A percentile compares a stretch with the other conserved stretches of the same genome.
Conservation (phyloP, 2,329 filamentous ascomycete genomes). For the Chaetomium sp. region DNA sequence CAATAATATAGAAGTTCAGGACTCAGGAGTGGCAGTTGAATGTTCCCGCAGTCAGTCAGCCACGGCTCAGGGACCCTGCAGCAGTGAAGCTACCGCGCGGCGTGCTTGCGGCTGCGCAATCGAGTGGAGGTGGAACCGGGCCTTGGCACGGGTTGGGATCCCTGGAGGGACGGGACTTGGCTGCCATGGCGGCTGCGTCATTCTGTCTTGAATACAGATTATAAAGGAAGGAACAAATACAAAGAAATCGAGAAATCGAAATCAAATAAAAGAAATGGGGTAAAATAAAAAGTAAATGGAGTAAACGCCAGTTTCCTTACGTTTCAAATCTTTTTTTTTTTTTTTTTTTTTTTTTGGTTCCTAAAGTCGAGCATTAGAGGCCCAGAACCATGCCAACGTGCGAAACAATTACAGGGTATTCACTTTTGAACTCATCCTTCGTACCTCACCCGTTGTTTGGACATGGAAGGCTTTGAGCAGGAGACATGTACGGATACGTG, state of each 20-base stretch:
- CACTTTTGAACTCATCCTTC: too few species aligned
- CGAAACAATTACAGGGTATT: too few species aligned
- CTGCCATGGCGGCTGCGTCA: constrained; percentile 18
- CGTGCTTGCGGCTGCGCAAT: constrained; percentile 21
- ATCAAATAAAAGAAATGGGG: too few species aligned
- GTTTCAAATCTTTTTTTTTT: too few species aligned
- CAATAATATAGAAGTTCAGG: neutral
- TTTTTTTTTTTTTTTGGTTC: too few species aligned
- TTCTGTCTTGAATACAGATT: neutral
- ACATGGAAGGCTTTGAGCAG: neutral
- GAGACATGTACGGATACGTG: neutral
- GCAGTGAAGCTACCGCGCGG: constrained; percentile 7
- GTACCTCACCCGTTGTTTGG: too few species aligned
- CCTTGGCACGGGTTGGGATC: constrained; percentile 8
- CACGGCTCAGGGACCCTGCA: constrained; percentile 3
- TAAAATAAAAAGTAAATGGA: too few species aligned
- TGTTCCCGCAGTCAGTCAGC: neutral
- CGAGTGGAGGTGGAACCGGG: constrained; percentile 4
- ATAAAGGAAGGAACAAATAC: too few species aligned
- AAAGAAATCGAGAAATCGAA: too few species aligned
- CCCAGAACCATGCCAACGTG: too few species aligned
- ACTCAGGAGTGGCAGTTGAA: neutral
- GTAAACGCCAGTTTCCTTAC: too few species aligned
- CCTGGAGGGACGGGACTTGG: neutral
- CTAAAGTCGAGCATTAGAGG: too few species aligned